Conservation (phyloP, 2,329 filamentous ascomycete genomes). For the Diaporthe australafricana region DNA sequence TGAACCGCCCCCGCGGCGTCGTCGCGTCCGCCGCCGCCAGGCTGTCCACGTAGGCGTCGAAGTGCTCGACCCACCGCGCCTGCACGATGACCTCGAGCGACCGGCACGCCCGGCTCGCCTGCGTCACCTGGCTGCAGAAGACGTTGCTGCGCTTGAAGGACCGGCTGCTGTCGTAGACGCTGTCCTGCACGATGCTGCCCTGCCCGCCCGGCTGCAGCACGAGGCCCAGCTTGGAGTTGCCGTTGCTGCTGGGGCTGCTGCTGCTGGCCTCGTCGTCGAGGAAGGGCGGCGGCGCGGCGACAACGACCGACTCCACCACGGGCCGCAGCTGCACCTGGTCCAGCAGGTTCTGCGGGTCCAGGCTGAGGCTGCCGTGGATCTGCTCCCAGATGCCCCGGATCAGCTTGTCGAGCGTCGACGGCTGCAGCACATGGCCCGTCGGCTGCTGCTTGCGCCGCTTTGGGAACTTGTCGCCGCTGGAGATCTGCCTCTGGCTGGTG, state of each 20-base stretch:
- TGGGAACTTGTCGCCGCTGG: constrained; percentile 19
- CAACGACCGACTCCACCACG: constrained; percentile 32
- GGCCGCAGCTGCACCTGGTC: constrained; percentile 41
- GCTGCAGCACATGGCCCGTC: constrained; percentile 18
- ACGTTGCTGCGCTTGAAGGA: constrained; percentile 47
- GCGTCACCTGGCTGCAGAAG: constrained; percentile 48
- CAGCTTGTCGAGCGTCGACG: constrained; percentile 46
- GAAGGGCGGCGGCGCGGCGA: no score
- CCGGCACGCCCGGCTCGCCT: constrained; percentile 63
- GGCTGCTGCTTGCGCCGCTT: constrained; percentile 26
- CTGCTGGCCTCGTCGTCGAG: no score
- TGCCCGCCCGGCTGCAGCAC: constrained; percentile 5
- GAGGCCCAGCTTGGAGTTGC: constrained; percentile 18
- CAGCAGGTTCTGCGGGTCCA: constrained; percentile 46
- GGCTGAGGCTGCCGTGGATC: constrained; percentile 45
- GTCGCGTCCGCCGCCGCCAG: constrained; percentile 52
- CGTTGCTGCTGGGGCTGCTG: no score
- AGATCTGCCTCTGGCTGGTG: constrained; percentile 2
- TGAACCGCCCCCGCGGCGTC: constrained; percentile 58
- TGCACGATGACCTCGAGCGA: constrained; percentile 70
- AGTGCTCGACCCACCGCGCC: constrained; percentile 67
- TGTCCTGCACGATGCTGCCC: constrained; percentile 20
- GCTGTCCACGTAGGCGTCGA: constrained; percentile 60
- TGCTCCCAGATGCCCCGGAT: constrained; percentile 50
- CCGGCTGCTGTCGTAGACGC: constrained; percentile 16